Evolutionary conservation across 768 basidiomycete species (phyloP).

Genomic region (Kwoniella botswanensis): DNA sequence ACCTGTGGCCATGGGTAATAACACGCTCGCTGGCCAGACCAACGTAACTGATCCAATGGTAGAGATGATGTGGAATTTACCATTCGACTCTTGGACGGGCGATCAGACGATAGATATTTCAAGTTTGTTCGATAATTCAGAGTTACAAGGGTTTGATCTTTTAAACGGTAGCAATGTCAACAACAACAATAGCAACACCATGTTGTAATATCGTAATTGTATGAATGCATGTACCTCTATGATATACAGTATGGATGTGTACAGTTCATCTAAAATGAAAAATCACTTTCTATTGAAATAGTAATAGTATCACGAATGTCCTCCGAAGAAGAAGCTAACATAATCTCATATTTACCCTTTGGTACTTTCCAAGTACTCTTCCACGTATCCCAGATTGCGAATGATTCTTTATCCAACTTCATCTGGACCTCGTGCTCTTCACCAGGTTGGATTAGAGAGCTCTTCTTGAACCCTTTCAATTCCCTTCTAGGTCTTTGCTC

Average conservation of each 20-base stretch:
- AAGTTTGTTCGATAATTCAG: neutral
- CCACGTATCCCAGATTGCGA: neutral
- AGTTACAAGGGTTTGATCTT: neutral
- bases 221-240: neutral
- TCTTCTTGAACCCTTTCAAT: constrained; percentile 1
- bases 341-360: neutral
- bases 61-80: constrained; percentile 8
- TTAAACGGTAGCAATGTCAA: neutral
- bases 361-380: neutral
- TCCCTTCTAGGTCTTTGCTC: neutral
- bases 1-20: neutral
- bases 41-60: neutral
- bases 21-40: neutral
- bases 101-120: constrained; percentile 4
- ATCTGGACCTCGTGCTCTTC: neutral
- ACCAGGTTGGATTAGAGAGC: neutral
- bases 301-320: neutral
- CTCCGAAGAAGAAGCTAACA: neutral
- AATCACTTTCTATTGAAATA: neutral
- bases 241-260: neutral
- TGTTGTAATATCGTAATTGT: neutral
- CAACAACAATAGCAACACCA: neutral
- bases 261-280: neutral
- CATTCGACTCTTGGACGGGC: constrained; percentile 5
- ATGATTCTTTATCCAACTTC: neutral